Evolutionary conservation across 768 basidiomycete species (phyloP).

Genomic region (Lentinula lateritia): DNA sequence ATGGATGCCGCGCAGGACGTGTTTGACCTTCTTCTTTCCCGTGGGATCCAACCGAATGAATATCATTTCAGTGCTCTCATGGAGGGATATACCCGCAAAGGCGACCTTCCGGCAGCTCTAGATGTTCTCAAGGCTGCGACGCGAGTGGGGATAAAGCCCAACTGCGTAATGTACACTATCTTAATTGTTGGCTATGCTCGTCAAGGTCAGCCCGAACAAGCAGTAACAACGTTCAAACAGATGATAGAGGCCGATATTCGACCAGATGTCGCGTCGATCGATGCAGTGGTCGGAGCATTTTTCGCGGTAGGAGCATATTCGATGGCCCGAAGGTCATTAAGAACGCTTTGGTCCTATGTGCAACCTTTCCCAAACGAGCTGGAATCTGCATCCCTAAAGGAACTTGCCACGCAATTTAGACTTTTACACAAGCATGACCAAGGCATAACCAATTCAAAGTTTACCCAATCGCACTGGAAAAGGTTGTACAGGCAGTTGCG

Average conservation of each 20-base stretch:
- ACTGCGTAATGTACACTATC: conserved; percentile 70
- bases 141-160: conserved; percentile 46
- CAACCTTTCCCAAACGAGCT: conserved; percentile 54
- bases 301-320: conserved; percentile 48
- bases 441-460: conserved; percentile 13
- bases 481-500: conserved; percentile 32
- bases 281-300: conserved; percentile 67
- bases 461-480: conserved; percentile 26
- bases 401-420: conserved; percentile 45
- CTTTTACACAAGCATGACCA: conserved; percentile 22
- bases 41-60: conserved; percentile 65
- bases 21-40: conserved; percentile 54
- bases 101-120: conserved; percentile 55
- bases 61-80: conserved; percentile 75
- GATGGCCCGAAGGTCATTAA: conserved; percentile 48
- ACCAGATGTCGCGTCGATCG: conserved; percentile 69
- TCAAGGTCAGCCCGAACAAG: conserved; percentile 47
- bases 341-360: conserved; percentile 60
- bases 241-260: conserved; percentile 58
- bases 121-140: conserved; percentile 48
- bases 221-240: conserved; percentile 48
- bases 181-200: conserved; percentile 69
- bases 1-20: conserved; percentile 44
- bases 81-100: conserved; percentile 59
- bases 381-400: conserved; percentile 34